phyloP scores from a whole-genome alignment of 2,329 filamentous ascomycete genomes.

The Myriosclerotinia duriaeana region DNA sequence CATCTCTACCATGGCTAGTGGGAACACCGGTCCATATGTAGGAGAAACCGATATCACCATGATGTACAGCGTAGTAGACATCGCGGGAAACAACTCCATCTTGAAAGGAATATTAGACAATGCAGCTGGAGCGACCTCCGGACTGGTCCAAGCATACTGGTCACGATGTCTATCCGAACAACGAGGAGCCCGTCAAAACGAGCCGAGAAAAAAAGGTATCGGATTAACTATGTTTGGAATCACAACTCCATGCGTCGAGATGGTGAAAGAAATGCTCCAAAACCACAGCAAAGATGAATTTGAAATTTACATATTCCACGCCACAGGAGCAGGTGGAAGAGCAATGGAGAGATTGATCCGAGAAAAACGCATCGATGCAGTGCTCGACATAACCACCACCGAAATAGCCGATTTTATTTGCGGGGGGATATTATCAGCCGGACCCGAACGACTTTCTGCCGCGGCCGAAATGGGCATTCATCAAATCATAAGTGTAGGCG shows the following conservation, averaged over 20 bases:
- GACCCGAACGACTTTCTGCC: conserved; percentile 55
- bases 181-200: neutral
- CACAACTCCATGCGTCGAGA: conserved; percentile 64
- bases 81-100: conserved; percentile 63
- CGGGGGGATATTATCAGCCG: conserved; percentile 63
- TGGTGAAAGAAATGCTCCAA: conserved; percentile 50
- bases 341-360: conserved; percentile 66
- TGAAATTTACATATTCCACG: conserved; percentile 67
- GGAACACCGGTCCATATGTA: conserved; percentile 63
- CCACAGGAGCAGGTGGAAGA: conserved; percentile 65
- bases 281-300: conserved; percentile 43
- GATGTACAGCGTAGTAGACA: conserved; percentile 71
- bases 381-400: conserved; percentile 70
- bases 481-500: conserved; percentile 50
- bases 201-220: conserved; percentile 48
- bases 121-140: conserved; percentile 56
- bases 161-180: conserved; percentile 40
- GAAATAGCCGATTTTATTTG: conserved; percentile 64
- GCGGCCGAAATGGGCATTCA: conserved; percentile 59
- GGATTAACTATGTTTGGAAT: conserved; percentile 75
- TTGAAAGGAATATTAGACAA: conserved; percentile 59
- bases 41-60: conserved; percentile 68
- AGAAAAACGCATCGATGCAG: conserved; percentile 60
- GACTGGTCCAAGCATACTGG: conserved; percentile 53
- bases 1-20: conserved; percentile 67